A percentile compares a stretch with the other conserved stretches of the same genome.
Evolutionary conservation across 176 grass and related monocot species (phyloP).

Genomic region (Alopecurus myosuroides): DNA sequence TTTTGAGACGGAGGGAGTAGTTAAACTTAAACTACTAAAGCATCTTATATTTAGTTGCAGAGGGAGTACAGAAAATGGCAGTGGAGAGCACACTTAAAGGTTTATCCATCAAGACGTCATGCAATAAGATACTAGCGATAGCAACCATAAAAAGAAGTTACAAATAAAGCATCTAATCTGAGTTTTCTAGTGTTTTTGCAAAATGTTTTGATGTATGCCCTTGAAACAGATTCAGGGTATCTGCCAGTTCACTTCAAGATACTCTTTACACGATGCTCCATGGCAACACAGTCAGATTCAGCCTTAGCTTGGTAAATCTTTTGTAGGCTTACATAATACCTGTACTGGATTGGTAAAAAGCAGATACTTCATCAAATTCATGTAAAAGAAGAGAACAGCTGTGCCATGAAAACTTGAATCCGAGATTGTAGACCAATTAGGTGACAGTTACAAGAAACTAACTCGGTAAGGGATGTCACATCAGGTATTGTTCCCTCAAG

Average conservation of each 20-base stretch:
- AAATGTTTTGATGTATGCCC: constrained; percentile 75
- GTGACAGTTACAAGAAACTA: constrained; percentile 19
- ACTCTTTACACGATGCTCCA: constrained; percentile 55
- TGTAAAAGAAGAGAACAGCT: background rate
- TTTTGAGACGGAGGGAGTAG: no score
- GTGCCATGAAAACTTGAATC: no score
- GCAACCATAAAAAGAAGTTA: background rate
- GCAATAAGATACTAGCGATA: background rate
- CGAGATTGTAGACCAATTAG: background rate
- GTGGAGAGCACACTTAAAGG: background rate
- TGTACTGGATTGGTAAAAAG: constrained; percentile 33
- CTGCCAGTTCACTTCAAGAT: constrained; percentile 79
- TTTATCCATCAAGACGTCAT: background rate
- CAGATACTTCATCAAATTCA: constrained; percentile 4
- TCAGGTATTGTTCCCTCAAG: constrained; percentile 96
- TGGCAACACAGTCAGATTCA: constrained; percentile 66
- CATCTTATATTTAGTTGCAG: no score
- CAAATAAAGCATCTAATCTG: constrained; percentile 36
- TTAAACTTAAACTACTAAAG: no score
- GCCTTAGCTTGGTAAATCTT: constrained; percentile 94
- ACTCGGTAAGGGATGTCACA: constrained; percentile 98
- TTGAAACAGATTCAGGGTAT: constrained; percentile 76
- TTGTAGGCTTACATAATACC: constrained; percentile 90
- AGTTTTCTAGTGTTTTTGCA: constrained; percentile 96
- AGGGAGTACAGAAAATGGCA: no score